Conservation (phyloP, 148 eudicot genomes). For the Nepenthes mirabilis region DNA sequence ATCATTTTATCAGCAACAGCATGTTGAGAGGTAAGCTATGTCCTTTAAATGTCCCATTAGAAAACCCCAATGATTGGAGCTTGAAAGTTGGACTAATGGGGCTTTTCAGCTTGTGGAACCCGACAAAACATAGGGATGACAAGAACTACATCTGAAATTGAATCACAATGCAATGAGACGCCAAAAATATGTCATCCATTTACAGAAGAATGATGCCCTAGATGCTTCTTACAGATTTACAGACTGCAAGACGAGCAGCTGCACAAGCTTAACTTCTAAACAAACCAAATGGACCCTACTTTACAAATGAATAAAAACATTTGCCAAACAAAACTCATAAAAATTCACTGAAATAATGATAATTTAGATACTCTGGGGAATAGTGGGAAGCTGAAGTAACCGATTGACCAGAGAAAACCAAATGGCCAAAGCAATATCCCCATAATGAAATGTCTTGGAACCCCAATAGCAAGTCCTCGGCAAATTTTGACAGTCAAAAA, state of each 20-base stretch:
- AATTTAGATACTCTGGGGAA: not conserved
- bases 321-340: not conserved
- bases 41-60: no score
- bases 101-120: no score
- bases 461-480: no score
- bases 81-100: no score
- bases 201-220: constrained; percentile 1
- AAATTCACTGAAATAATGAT: not conserved
- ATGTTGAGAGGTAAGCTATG: no score
- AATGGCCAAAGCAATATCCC: no score
- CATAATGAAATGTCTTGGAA: no score
- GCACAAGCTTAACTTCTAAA: constrained; percentile 3
- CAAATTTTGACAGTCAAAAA: no score
- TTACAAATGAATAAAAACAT: constrained; percentile 12
- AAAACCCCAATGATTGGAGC: no score
- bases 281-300: constrained; percentile 13
- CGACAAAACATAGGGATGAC: not conserved
- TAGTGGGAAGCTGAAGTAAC: not conserved
- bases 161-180: not conserved
- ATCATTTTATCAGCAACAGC: no score
- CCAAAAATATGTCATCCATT: not conserved
- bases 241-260: not conserved
- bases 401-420: no score
- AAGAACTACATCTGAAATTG: not conserved
- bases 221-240: not conserved